A percentile compares a stretch with the other conserved stretches of the same genome.
These are phyloP conservation scores for Bathelium albidoporum DNA, from an alignment of 495 filamentous ascomycete genomes.

Conservation along the genomic window DNA sequence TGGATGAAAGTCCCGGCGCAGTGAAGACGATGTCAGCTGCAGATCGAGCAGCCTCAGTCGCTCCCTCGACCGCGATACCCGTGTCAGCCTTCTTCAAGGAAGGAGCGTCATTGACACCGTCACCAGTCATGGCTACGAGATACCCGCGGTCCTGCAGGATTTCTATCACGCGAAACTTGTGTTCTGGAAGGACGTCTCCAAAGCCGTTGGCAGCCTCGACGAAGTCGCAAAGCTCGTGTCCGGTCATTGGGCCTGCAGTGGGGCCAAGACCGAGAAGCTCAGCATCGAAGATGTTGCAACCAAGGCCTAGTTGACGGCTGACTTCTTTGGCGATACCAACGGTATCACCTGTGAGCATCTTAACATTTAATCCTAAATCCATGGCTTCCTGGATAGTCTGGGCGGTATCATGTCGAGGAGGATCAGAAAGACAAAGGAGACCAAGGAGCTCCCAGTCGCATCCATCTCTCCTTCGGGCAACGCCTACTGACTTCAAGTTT, in stretches of 20 bases:
- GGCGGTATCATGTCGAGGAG: conserved; percentile 57
- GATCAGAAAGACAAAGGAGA: conserved; percentile 63
- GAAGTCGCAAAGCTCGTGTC: conserved; percentile 57
- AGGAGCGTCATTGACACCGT: conserved; percentile 80
- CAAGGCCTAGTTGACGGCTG: conserved; percentile 43
- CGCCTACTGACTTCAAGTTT: conserved; percentile 86
- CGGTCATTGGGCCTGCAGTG: conserved; percentile 52
- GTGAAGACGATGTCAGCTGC: conserved; percentile 72
- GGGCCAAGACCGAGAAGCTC: conserved; percentile 23
- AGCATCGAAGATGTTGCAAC: conserved; percentile 23
- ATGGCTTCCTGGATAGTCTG: conserved; percentile 43
- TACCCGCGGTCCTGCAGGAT: conserved; percentile 53
- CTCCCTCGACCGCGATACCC: conserved; percentile 73
- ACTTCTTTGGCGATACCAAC: conserved; percentile 54
- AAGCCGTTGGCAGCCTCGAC: conserved; percentile 50
- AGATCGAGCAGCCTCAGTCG: conserved; percentile 78
- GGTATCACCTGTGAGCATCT: conserved; percentile 60
- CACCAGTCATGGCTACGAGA: conserved; percentile 80
- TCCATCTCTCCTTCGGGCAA: conserved; percentile 74
- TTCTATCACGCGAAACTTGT: conserved; percentile 75
- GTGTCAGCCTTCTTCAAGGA: conserved; percentile 73
- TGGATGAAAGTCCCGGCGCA: conserved; percentile 78
- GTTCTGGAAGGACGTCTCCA: conserved; percentile 60
- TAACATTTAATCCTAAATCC: conserved; percentile 46
- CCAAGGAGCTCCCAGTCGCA: conserved; percentile 58